phyloP scores from a whole-genome alignment of 75 land plant genomes.

The Pinus tabuliformis region DNA sequence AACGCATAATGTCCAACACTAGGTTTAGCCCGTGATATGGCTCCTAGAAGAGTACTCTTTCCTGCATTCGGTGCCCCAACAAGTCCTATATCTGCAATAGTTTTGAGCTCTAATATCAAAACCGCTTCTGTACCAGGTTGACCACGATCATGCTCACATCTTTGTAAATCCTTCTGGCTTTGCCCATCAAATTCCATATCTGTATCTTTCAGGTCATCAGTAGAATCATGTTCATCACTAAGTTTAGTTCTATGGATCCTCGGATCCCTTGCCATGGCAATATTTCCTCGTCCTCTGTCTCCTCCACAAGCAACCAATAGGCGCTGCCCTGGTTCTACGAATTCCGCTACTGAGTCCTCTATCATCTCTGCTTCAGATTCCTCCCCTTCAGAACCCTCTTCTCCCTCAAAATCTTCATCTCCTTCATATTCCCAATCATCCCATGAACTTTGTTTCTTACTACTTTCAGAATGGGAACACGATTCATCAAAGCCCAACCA shows the following conservation, averaged over 20 bases:
- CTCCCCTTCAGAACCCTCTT: conserved; percentile 18
- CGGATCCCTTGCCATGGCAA: conserved; percentile 22
- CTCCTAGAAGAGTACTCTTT: conserved; percentile 91
- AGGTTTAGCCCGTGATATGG: conserved; percentile 90
- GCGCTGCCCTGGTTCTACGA: conserved; percentile 71
- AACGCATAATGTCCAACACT: conserved; percentile 85
- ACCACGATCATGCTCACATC: conserved; percentile 33
- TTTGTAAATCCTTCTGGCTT: not conserved
- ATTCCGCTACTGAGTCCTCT: conserved; percentile 65
- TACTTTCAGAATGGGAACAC: not conserved
- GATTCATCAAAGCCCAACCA: not conserved
- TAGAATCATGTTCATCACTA: not conserved
- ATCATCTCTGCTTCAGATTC: conserved; percentile 18
- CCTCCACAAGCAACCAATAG: conserved; percentile 83
- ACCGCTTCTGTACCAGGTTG: conserved; percentile 66
- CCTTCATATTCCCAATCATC: conserved; percentile 13
- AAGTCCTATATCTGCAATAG: conserved; percentile 93
- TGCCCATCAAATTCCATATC: not conserved
- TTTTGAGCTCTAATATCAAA: conserved; percentile 82
- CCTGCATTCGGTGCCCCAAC: conserved; percentile 98
- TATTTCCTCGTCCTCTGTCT: conserved; percentile 84
- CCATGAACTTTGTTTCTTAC: not conserved
- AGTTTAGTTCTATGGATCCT: conserved; percentile 22
- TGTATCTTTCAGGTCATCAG: conserved; percentile 21
- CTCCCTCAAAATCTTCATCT: conserved; percentile 20